phyloP scores from a whole-genome alignment of 768 basidiomycete species.

The Coprinopsis sp. region DNA sequence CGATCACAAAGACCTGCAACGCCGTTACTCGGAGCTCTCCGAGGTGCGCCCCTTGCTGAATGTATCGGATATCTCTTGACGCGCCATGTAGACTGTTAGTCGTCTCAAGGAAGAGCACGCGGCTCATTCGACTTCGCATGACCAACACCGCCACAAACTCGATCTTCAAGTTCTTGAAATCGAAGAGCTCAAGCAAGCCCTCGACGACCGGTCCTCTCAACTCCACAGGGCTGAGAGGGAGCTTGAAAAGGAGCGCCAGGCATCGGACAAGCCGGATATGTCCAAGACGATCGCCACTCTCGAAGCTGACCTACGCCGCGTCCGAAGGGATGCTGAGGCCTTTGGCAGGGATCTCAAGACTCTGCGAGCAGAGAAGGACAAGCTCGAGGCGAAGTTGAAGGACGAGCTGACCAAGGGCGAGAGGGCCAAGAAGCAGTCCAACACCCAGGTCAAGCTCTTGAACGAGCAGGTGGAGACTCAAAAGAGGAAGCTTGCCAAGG shows the following conservation, averaged over 20 bases:
- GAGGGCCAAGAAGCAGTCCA: slow-evolving; percentile 60
- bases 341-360: slow-evolving; percentile 75
- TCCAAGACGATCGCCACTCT: slow-evolving; percentile 60
- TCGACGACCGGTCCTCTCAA: slow-evolving; percentile 55
- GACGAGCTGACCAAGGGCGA: slow-evolving; percentile 56
- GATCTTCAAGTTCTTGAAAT: slow-evolving; percentile 70
- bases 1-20: slow-evolving; percentile 73
- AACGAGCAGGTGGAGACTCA: slow-evolving; percentile 62
- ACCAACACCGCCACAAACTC: slow-evolving; percentile 67
- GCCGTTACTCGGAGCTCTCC: slow-evolving; percentile 57
- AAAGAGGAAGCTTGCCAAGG: slow-evolving; percentile 42
- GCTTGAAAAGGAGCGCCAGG: slow-evolving; percentile 58
- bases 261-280: slow-evolving; percentile 61
- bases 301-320: slow-evolving; percentile 70
- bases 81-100: slow-evolving; percentile 49
- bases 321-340: slow-evolving; percentile 69
- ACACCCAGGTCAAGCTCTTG: slow-evolving; percentile 59
- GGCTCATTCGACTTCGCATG: slow-evolving; percentile 60
- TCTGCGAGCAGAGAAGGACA: slow-evolving; percentile 65
- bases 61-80: neutral
- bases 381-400: slow-evolving; percentile 46
- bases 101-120: slow-evolving; percentile 56
- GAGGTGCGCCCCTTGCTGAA: slow-evolving; percentile 43
- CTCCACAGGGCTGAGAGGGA: slow-evolving; percentile 62
- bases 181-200: slow-evolving; percentile 65